Base-by-base conservation (phyloP, 768 basidiomycete genomes). In the Clavulina sp. region DNA sequence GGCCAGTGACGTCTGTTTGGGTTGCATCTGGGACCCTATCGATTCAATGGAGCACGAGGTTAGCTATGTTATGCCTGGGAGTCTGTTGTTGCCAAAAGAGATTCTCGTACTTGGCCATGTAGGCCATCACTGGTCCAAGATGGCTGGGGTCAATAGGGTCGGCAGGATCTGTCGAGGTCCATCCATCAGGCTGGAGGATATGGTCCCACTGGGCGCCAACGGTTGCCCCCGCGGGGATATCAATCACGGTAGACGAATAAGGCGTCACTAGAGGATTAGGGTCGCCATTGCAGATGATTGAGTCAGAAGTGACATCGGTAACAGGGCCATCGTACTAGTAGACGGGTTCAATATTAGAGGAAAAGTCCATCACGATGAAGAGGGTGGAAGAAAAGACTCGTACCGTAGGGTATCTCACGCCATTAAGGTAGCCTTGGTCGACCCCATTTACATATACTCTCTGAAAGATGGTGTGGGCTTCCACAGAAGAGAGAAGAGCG, bases 241-340 rank as follows among this genome's bases (percentile, higher is more conserved):
- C 62, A 57, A 77, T 73, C 32, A 74, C 59, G 1, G 63, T 48
- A n/a, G 40, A 29, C 6, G 58, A 55, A 60, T 73, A 43, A 4
- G 60, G 60, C 4, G 51, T 57, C 16, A 54, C 56, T 3, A 60
- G 74, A 1, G 73, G 74, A 59, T 75, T 76, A 57, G 73, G 73
- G 9, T 74, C 75, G 24, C 75, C 74, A 49, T 78, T 78, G 68
- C 76, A 77, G 52, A 76, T 77, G 43, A 72, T 24, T 36, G 71
- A 71, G 62, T 74, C 74, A 0, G 73, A 74, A 4, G 68, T 73
- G 9, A 77, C 74, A 58, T 77, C 72, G 18, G 61, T 73, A 53
- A 79, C 75, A n/a, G 75, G 74, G 29, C 60, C 60, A 55, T 69
- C 67, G 28, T 64, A 62, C n/a, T n/a, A n/a, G n/a, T n/a, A n/a